Percentiles rank a stretch among this genome's conserved stretches.
Evolutionary conservation across 192 early-diverging fungal species (phyloP).

Genomic region (Martensiomyces pterosporus): DNA sequence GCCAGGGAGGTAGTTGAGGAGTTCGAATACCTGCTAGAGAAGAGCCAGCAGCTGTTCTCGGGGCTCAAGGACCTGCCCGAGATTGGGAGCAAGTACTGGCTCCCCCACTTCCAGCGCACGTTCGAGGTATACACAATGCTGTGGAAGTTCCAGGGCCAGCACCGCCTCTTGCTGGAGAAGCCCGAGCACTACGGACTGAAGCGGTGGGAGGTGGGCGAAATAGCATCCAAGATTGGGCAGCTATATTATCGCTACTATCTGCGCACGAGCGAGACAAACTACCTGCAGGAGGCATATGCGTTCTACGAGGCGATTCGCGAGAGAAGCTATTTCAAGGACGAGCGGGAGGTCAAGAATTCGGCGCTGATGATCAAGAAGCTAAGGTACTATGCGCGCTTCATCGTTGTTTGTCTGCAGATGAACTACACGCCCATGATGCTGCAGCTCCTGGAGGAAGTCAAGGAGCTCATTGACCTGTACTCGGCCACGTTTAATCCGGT

Average conservation of each 20-base stretch:
- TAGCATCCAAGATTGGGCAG: slow-evolving; percentile 97
- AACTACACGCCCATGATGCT: slow-evolving; percentile 79
- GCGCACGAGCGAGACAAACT: slow-evolving; percentile 94
- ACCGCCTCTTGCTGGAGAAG: slow-evolving; percentile 83
- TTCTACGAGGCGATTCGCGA: slow-evolving; percentile 97
- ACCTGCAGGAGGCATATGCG: slow-evolving; percentile 87
- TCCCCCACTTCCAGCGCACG: slow-evolving; percentile 92
- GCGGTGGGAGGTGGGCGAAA: slow-evolving; percentile 96
- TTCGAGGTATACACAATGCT: slow-evolving; percentile 97
- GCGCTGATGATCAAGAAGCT: slow-evolving; percentile 95
- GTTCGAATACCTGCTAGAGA: slow-evolving; percentile 93
- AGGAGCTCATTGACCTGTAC: slow-evolving; percentile 83
- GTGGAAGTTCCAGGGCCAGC: slow-evolving; percentile 93
- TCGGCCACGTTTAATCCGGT: slow-evolving; percentile 77
- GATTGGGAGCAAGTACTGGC: slow-evolving; percentile 59
- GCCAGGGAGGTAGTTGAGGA: slow-evolving; percentile 64
- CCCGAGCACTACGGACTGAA: slow-evolving; percentile 89
- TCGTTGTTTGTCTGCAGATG: slow-evolving; percentile 67
- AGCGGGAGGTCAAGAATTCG: slow-evolving; percentile 86
- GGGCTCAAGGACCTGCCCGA: slow-evolving; percentile 64
- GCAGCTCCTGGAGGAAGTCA: slow-evolving; percentile 80
- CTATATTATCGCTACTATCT: slow-evolving; percentile 79
- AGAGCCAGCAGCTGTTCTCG: slow-evolving; percentile 94
- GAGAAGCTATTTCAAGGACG: slow-evolving; percentile 91
- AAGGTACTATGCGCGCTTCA: slow-evolving; percentile 96